Percentiles rank a stretch among this genome's conserved stretches.
Evolutionary conservation across 2,329 filamentous ascomycete species (phyloP).

Genomic region (Ascochyta lentis): DNA sequence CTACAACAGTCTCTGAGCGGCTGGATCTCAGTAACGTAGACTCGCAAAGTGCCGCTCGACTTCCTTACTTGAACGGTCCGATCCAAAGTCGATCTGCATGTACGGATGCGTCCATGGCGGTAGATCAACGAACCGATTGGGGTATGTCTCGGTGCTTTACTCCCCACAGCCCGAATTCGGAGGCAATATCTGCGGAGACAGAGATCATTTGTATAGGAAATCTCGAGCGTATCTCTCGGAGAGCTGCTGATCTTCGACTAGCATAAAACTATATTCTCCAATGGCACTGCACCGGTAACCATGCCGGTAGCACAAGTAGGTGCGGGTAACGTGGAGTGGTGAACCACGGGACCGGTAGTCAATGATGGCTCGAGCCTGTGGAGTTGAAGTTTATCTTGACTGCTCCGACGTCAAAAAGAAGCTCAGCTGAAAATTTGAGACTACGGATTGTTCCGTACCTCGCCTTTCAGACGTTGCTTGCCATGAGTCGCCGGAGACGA

Average conservation of each 20-base stretch:
- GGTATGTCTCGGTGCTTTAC: background rate
- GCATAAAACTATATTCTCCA: background rate
- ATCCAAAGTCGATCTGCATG: background rate
- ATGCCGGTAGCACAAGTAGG: background rate
- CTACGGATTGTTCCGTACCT: background rate
- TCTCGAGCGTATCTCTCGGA: background rate
- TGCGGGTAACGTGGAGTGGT: background rate
- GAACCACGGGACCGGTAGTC: background rate
- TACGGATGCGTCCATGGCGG: background rate
- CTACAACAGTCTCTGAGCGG: background rate
- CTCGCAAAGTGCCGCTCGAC: background rate
- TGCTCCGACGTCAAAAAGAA: background rate
- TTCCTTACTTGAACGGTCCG: background rate
- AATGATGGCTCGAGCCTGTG: background rate
- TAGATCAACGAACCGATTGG: background rate
- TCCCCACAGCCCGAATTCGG: background rate
- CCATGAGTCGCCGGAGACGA: background rate
- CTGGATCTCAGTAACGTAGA: background rate
- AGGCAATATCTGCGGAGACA: background rate
- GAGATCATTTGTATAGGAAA: background rate
- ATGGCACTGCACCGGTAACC: background rate
- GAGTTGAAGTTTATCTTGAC: background rate
- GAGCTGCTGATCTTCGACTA: background rate
- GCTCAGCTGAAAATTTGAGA: background rate
- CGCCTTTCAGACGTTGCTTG: background rate